phyloP scores from a whole-genome alignment of 1,139 yeast genomes.

The Geotrichum candidum region DNA sequence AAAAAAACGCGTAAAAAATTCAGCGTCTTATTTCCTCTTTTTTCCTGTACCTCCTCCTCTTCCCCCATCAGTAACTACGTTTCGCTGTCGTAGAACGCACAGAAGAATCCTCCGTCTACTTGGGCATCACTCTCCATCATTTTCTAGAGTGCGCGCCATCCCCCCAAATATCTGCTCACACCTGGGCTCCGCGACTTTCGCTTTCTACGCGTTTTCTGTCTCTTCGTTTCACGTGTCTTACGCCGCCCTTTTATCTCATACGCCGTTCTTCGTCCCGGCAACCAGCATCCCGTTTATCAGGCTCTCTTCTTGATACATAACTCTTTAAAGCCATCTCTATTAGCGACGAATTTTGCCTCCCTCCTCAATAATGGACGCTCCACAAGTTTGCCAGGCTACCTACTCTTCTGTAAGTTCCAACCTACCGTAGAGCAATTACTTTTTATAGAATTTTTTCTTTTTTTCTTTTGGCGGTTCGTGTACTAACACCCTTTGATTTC shows the following conservation, averaged over 20 bases:
- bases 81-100: background rate
- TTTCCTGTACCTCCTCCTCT: background rate
- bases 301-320: background rate
- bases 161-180: background rate
- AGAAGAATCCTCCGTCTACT: background rate
- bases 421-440: background rate
- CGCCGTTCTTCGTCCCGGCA: background rate
- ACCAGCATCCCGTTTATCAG: background rate
- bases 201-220: background rate
- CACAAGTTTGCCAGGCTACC: conserved; percentile 17
- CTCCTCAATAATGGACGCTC: conserved; percentile 5
- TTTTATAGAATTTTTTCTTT: background rate
- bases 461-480: background rate
- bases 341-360: background rate
- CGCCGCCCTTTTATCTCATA: background rate
- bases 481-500: background rate
- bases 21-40: background rate
- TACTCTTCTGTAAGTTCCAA: conserved; percentile 15
- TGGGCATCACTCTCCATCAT: background rate
- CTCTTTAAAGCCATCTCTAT: background rate
- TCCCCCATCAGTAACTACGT: background rate
- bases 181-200: background rate
- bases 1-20: background rate
- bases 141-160: background rate
- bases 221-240: background rate